Conservation (phyloP, 768 basidiomycete species). For the Lentinula lateritia region DNA sequence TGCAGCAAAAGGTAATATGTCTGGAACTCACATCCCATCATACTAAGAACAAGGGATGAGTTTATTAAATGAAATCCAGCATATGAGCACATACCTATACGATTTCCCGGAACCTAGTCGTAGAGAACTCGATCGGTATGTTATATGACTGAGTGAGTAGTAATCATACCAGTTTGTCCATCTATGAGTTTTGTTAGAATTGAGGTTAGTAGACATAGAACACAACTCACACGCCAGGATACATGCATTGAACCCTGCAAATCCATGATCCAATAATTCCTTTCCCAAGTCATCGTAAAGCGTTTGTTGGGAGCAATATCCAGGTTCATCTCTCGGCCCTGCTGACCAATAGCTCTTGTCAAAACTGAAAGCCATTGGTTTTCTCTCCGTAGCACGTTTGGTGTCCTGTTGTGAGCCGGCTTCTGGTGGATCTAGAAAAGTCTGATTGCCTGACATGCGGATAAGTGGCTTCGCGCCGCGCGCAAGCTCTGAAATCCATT, state of each 20-base stretch:
- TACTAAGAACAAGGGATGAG: slow-evolving; percentile 39
- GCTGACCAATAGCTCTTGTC: slow-evolving; percentile 99
- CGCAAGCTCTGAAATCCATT: slow-evolving; percentile 63
- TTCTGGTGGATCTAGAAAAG: slow-evolving; percentile 88
- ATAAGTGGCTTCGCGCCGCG: slow-evolving; percentile 93
- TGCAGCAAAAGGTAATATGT: background rate
- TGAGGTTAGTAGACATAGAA: background rate
- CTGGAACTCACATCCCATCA: slow-evolving; percentile 84
- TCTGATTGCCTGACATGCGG: slow-evolving; percentile 92
- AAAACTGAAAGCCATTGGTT: slow-evolving; percentile 86
- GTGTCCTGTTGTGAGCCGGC: slow-evolving; percentile 57
- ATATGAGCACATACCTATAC: slow-evolving; percentile 59
- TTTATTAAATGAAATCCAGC: background rate
- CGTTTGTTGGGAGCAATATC: slow-evolving; percentile 92
- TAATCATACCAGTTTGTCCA: slow-evolving; percentile 78
- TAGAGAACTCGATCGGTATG: background rate
- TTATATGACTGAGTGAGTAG: background rate
- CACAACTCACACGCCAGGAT: slow-evolving; percentile 92
- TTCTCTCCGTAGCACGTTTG: slow-evolving; percentile 86
- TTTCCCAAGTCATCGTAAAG: slow-evolving; percentile 92
- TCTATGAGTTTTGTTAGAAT: slow-evolving; percentile 25
- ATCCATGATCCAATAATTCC: slow-evolving; percentile 92
- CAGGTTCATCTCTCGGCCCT: slow-evolving; percentile 80
- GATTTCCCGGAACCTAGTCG: slow-evolving; percentile 81
- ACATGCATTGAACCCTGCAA: slow-evolving; percentile 96